Percentiles rank a stretch among this genome's conserved stretches.
These are phyloP conservation scores for Trametes coccinea DNA, from an alignment of 768 basidiomycete species.

Conservation along the genomic window DNA sequence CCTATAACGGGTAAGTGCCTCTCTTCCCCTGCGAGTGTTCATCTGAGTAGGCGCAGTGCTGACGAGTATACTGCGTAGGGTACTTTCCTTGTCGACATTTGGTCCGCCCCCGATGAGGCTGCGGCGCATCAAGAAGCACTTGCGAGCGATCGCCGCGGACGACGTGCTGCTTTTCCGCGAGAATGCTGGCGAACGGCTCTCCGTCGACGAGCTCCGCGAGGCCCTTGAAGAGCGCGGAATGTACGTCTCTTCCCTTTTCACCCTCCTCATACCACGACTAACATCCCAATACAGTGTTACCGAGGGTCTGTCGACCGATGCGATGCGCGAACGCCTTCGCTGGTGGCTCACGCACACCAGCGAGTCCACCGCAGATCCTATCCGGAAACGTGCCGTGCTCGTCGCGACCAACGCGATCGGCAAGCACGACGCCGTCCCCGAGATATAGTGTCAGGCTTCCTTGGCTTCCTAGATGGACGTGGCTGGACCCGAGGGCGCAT, in stretches of 20 bases:
- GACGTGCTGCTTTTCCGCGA: conserved; percentile 63
- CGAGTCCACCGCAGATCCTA: conserved; percentile 35
- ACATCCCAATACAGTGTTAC: conserved; percentile 34
- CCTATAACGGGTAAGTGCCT: conserved; percentile 58
- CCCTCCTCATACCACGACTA: not conserved
- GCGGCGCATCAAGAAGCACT: conserved; percentile 39
- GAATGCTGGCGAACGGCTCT: conserved; percentile 44
- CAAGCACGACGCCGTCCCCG: conserved; percentile 3
- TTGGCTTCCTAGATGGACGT: not conserved
- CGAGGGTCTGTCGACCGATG: conserved; percentile 40
- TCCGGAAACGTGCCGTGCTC: conserved; percentile 53
- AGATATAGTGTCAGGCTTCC: not conserved
- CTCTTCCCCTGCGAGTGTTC: not conserved
- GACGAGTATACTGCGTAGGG: conserved; percentile 29
- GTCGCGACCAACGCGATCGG: conserved; percentile 40
- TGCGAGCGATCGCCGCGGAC: conserved; percentile 51
- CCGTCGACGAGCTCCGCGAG: conserved; percentile 56
- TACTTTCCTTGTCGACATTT: conserved; percentile 41
- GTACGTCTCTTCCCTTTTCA: conserved; percentile 44
- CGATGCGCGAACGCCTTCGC: conserved; percentile 50
- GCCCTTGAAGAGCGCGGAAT: conserved; percentile 77
- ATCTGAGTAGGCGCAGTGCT: not conserved
- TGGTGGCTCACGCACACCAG: conserved; percentile 58
- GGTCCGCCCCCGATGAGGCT: conserved; percentile 37
- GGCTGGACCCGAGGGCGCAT: not conserved